A percentile compares a stretch with the other conserved stretches of the same genome.
phyloP scores from a whole-genome alignment of 2,329 filamentous ascomycete species.

The Penicillium sp. region DNA sequence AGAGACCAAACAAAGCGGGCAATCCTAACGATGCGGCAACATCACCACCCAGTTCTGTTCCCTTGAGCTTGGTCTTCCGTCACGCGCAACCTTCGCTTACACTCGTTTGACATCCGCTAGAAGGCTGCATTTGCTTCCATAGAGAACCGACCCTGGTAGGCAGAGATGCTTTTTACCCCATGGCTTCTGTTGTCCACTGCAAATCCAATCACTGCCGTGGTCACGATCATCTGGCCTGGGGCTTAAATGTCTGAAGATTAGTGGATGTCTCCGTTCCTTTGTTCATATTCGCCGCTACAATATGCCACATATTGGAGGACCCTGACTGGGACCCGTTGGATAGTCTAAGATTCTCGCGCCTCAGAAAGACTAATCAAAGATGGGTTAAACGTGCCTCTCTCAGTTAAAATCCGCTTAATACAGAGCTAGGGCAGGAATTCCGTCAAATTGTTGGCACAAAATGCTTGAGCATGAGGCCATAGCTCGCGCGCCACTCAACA shows the following conservation, averaged over 20 bases:
- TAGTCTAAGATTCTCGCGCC: constrained; percentile 11
- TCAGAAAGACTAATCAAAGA: not conserved
- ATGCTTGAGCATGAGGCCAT: too few species aligned
- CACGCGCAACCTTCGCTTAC: constrained; percentile 3
- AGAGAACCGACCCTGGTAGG: not conserved
- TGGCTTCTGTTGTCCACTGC: not conserved
- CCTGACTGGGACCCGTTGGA: constrained; percentile 10
- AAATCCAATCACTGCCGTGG: too few species aligned
- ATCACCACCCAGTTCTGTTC: not conserved
- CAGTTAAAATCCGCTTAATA: constrained; percentile 8
- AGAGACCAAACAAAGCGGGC: constrained; percentile 1
- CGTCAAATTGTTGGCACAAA: constrained; percentile 1
- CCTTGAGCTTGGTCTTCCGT: not conserved
- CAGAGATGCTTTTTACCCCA: not conserved
- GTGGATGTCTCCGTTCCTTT: constrained; percentile 12
- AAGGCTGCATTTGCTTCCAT: not conserved
- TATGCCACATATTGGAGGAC: constrained; percentile 16
- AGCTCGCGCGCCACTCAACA: too few species aligned
- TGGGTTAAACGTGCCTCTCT: constrained; percentile 19
- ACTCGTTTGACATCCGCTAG: constrained; percentile 2
- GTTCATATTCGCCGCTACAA: constrained; percentile 23
- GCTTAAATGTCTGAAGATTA: not conserved
- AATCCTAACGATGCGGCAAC: not conserved
- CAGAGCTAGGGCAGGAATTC: constrained; percentile 8
- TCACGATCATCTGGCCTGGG: constrained; percentile 16